Conservation (phyloP, 1,284 basidiomycete genomes). For the Mycena citricolor region DNA sequence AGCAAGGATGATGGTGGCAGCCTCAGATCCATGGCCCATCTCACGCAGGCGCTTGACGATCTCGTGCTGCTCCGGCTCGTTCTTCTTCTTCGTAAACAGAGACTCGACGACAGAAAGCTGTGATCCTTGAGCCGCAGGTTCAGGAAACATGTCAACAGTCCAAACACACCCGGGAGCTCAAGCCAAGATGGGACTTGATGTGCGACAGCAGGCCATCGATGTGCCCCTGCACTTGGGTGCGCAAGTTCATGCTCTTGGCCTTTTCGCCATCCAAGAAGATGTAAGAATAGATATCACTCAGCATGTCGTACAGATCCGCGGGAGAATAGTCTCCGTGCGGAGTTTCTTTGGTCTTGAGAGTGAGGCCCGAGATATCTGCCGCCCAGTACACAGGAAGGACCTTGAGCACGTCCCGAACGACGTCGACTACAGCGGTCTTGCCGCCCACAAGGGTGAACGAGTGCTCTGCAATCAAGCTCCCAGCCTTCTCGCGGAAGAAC, state of each 20-base stretch:
- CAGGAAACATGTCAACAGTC: neutral
- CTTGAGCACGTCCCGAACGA: conserved; percentile 71
- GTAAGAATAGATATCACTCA: conserved; percentile 71
- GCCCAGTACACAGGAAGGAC: conserved; percentile 67
- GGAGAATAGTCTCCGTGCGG: conserved; percentile 60
- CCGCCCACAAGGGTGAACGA: conserved; percentile 56
- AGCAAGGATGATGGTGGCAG: conserved; percentile 70
- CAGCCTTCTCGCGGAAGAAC: conserved; percentile 64
- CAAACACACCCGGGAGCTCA: conserved; percentile 29
- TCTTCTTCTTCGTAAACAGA: conserved; percentile 47
- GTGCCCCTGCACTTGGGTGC: conserved; percentile 49
- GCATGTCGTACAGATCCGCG: conserved; percentile 58
- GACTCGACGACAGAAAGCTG: conserved; percentile 38
- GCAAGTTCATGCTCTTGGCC: conserved; percentile 53
- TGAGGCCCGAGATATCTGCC: conserved; percentile 71
- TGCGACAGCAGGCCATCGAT: conserved; percentile 52
- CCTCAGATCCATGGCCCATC: conserved; percentile 51
- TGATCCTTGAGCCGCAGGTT: neutral
- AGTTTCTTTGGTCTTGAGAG: conserved; percentile 60
- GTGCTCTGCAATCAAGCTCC: conserved; percentile 49
- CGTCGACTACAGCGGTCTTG: conserved; percentile 55
- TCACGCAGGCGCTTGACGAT: conserved; percentile 57
- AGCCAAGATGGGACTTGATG: conserved; percentile 50
- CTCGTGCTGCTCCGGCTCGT: conserved; percentile 46
- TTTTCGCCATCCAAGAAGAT: conserved; percentile 72